Conservation (phyloP, 1,284 basidiomycete species). For the Exobasidium rhododendri region DNA sequence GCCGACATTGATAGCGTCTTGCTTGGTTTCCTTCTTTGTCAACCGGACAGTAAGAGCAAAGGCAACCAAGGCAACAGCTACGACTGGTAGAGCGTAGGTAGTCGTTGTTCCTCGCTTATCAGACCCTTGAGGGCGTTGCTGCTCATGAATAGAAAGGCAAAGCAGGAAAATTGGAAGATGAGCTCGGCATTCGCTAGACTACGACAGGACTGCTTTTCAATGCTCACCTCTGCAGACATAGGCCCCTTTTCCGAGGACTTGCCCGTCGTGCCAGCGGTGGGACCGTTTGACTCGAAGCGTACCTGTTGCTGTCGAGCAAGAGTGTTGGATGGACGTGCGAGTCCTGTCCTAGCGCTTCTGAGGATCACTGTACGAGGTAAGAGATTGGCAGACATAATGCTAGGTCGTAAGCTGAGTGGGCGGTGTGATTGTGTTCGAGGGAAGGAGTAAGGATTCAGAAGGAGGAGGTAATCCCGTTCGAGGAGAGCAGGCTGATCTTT, state of each 20-base stretch:
- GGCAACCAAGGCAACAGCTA: not conserved
- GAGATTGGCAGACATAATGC: not conserved
- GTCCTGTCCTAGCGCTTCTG: not conserved
- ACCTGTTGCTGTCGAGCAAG: not conserved
- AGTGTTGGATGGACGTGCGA: not conserved
- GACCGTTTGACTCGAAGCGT: not conserved
- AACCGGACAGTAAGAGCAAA: not conserved
- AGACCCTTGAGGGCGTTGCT: not conserved
- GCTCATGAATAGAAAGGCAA: too few species aligned
- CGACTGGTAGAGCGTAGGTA: not conserved
- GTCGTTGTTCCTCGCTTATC: not conserved
- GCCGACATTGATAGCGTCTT: not conserved
- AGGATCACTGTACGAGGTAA: not conserved
- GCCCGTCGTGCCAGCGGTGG: not conserved
- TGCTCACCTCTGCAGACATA: not conserved
- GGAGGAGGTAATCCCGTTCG: too few species aligned
- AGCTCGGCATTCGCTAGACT: too few species aligned
- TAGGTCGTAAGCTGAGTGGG: too few species aligned
- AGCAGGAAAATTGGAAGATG: too few species aligned
- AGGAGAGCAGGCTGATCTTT: too few species aligned
- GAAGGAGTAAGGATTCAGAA: too few species aligned
- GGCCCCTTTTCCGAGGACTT: not conserved
- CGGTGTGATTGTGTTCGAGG: too few species aligned
- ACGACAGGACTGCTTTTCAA: too few species aligned
- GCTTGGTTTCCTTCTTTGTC: not conserved